Conservation (phyloP, 78 protist species). For the Dictyostelium capitatum region DNA sequence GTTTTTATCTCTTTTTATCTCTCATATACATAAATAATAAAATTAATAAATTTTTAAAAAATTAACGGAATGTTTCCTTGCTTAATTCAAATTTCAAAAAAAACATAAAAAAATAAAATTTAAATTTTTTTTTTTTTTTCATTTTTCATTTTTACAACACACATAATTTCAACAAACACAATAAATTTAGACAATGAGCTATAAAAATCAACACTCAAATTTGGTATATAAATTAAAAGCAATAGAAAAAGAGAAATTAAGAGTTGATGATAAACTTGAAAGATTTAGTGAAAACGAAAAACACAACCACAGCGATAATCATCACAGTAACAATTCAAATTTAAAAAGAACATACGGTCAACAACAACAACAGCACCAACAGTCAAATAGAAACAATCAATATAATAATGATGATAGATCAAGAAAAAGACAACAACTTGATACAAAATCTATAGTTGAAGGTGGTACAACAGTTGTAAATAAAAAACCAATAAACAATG, state of each 20-base stretch:
- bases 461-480: background rate
- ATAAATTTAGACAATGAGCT: background rate
- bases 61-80: too few species aligned
- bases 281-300: background rate
- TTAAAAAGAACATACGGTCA: background rate
- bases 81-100: too few species aligned
- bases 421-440: background rate
- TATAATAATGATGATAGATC: constrained; percentile 3
- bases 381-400: background rate
- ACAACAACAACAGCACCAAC: too few species aligned
- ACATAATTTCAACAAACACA: too few species aligned
- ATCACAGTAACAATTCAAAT: background rate
- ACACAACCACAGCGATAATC: background rate
- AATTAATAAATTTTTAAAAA: too few species aligned
- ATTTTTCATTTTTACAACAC: too few species aligned
- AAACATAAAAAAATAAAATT: too few species aligned
- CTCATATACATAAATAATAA: too few species aligned
- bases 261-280: constrained; percentile 46
- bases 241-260: constrained; percentile 31
- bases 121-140: background rate
- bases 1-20: too few species aligned
- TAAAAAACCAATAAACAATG: background rate
- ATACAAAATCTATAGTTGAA: background rate
- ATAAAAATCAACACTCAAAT: background rate
- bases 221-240: background rate